phyloP scores from a whole-genome alignment of 495 filamentous ascomycete genomes.

The Barbatosphaeria neglecta region DNA sequence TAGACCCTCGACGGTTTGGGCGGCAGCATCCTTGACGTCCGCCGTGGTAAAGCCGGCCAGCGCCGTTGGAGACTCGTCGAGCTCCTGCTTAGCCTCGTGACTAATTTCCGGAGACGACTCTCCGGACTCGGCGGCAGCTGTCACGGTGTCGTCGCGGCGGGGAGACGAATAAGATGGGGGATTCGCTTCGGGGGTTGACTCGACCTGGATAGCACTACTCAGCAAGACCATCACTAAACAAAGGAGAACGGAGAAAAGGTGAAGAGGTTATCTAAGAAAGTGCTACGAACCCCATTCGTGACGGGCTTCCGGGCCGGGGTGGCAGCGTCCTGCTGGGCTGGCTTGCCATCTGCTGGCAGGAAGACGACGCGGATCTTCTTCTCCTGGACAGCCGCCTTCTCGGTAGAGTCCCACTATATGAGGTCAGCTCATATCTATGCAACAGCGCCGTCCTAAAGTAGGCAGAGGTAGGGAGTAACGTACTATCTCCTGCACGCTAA shows the following conservation, averaged over 20 bases:
- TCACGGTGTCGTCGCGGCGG: conserved; percentile 5
- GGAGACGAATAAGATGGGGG: conserved; percentile 19
- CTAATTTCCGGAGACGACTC: conserved; percentile 34
- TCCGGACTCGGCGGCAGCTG: conserved; percentile 4
- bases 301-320: conserved; percentile 16
- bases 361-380: conserved; percentile 93
- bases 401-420: conserved; percentile 60
- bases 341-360: conserved; percentile 33
- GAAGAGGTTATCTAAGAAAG: neutral
- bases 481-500: conserved; percentile 70
- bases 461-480: conserved; percentile 20
- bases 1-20: conserved; percentile 47
- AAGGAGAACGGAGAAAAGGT: too few relatives aligned
- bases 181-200: conserved; percentile 16
- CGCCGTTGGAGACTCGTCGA: conserved; percentile 12
- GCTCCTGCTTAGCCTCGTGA: conserved; percentile 16
- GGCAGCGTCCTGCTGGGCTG: conserved; percentile 1
- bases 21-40: conserved; percentile 21
- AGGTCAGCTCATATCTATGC: conserved; percentile 12
- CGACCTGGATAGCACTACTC: conserved; percentile 8
- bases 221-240: neutral
- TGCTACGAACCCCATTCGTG: conserved; percentile 16
- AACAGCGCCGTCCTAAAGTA: too few relatives aligned
- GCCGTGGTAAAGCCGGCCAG: conserved; percentile 31
- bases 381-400: conserved; percentile 71